phyloP scores from a whole-genome alignment of 2,329 filamentous ascomycete genomes.

The Chalaropsis thielavioides region DNA sequence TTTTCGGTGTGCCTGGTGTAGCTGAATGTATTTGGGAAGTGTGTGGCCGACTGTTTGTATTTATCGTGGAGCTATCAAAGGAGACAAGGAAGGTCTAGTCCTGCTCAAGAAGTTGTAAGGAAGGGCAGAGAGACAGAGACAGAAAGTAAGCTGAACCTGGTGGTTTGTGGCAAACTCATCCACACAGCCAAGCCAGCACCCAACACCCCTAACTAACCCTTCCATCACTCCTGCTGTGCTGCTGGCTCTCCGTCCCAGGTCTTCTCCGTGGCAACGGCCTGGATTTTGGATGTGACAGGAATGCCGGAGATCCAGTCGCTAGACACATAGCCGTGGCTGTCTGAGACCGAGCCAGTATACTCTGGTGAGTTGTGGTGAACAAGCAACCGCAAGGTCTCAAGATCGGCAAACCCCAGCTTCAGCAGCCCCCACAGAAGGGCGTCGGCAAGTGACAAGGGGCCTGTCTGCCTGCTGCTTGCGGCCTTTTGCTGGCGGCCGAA shows the following conservation, averaged over 20 bases:
- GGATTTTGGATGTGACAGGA: neutral
- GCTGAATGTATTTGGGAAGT: too few species aligned
- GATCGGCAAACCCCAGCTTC: constrained; percentile 8
- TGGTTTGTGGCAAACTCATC: too few species aligned
- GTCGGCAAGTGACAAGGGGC: neutral
- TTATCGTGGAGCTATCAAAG: neutral
- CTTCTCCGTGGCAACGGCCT: neutral
- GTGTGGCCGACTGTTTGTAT: too few species aligned
- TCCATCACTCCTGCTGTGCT: neutral
- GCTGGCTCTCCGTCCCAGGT: neutral
- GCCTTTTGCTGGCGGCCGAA: neutral
- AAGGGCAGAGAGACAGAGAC: neutral
- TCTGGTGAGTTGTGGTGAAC: neutral
- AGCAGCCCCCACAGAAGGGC: neutral
- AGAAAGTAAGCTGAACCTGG: neutral
- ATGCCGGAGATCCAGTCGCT: neutral
- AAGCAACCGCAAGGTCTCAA: constrained; percentile 9
- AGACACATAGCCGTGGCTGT: constrained; percentile 14
- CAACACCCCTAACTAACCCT: neutral
- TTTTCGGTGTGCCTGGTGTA: neutral
- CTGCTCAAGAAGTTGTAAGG: neutral
- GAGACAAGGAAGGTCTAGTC: neutral
- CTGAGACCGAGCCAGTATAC: constrained; percentile 4
- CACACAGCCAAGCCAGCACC: too few species aligned
- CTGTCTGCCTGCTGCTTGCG: neutral